These are phyloP conservation scores for Geotrichum phurueaensis DNA, from an alignment of 1,139 yeast species.

Conservation along the genomic window DNA sequence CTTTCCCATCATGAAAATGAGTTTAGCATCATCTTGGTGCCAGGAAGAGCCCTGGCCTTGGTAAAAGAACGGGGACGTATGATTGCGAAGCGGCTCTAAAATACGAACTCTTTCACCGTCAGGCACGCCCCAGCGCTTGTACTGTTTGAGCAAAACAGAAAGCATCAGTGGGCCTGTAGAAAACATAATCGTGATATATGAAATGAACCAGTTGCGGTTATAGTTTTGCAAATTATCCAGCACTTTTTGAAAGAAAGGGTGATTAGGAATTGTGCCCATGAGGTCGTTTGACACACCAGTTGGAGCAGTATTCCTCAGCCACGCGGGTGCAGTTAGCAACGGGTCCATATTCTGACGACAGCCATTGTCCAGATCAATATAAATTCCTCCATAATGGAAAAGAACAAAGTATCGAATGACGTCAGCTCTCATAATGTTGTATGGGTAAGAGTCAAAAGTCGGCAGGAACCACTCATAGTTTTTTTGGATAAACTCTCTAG, in stretches of 20 bases:
- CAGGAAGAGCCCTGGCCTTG: slow-evolving; percentile 79
- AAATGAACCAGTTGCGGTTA: slow-evolving; percentile 43
- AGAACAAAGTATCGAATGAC: slow-evolving; percentile 86
- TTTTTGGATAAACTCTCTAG: slow-evolving; percentile 69
- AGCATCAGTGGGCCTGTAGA: slow-evolving; percentile 89
- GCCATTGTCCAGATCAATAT: slow-evolving; percentile 86
- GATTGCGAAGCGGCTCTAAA: slow-evolving; percentile 60
- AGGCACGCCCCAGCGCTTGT: slow-evolving; percentile 57
- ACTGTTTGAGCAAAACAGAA: slow-evolving; percentile 82
- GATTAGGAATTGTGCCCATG: slow-evolving; percentile 83
- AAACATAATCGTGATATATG: slow-evolving; percentile 87
- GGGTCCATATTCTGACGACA: slow-evolving; percentile 76
- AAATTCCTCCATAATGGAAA: slow-evolving; percentile 81
- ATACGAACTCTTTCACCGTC: slow-evolving; percentile 41
- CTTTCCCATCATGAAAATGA: slow-evolving; percentile 61
- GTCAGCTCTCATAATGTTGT: slow-evolving; percentile 85
- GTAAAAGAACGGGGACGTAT: slow-evolving; percentile 46
- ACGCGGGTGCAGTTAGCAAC: slow-evolving; percentile 71
- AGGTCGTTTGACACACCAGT: slow-evolving; percentile 91
- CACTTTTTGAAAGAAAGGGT: slow-evolving; percentile 74
- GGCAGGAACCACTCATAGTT: slow-evolving; percentile 80
- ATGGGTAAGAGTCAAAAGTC: slow-evolving; percentile 71
- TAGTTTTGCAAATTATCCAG: slow-evolving; percentile 59
- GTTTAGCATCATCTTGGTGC: slow-evolving; percentile 81
- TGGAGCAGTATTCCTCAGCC: slow-evolving; percentile 81